A percentile compares a stretch with the other conserved stretches of the same genome.
Conservation (phyloP, 345 rosid species). For the Brassica cretica region DNA sequence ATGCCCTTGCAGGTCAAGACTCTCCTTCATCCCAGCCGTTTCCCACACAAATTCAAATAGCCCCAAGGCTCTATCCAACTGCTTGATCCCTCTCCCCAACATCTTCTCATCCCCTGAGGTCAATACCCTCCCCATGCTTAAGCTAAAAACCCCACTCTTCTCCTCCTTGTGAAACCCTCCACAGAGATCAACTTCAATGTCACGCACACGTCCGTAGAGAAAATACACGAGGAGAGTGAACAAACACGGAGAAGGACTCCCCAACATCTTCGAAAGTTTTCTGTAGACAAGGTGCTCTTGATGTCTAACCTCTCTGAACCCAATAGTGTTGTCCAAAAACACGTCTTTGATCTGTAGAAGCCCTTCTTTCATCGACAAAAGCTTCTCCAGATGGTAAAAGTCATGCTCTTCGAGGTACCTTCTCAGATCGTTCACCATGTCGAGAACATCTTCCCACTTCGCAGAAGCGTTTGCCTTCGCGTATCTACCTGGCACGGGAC, state of each 20-base stretch:
- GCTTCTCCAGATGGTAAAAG: slow-evolving; percentile 57
- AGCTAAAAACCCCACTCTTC: slow-evolving; percentile 37
- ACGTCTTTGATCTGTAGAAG: slow-evolving; percentile 67
- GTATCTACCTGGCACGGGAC: slow-evolving; percentile 48
- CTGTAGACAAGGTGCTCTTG: slow-evolving; percentile 67
- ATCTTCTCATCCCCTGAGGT: slow-evolving; percentile 55
- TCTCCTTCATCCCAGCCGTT: slow-evolving; percentile 64
- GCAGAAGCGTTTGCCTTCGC: slow-evolving; percentile 35
- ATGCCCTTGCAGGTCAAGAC: slow-evolving; percentile 63
- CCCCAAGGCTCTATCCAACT: slow-evolving; percentile 62
- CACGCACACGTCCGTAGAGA: slow-evolving; percentile 65
- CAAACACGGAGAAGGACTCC: slow-evolving; percentile 71
- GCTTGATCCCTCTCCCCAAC: slow-evolving; percentile 67
- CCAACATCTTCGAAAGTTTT: slow-evolving; percentile 64
- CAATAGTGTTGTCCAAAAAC: slow-evolving; percentile 55
- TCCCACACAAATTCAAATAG: slow-evolving; percentile 73
- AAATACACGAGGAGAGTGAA: slow-evolving; percentile 69
- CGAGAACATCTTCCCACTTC: slow-evolving; percentile 82
- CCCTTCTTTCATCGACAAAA: slow-evolving; percentile 85
- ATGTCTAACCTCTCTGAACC: slow-evolving; percentile 63
- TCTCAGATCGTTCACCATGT: slow-evolving; percentile 70
- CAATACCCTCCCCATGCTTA: slow-evolving; percentile 69
- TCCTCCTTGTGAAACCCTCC: slow-evolving; percentile 50
- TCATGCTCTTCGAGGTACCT: slow-evolving; percentile 44
- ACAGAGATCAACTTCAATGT: slow-evolving; percentile 66